Evolutionary conservation across 805 yeast species (phyloP).

Genomic region (Cyberlindnera americana): DNA sequence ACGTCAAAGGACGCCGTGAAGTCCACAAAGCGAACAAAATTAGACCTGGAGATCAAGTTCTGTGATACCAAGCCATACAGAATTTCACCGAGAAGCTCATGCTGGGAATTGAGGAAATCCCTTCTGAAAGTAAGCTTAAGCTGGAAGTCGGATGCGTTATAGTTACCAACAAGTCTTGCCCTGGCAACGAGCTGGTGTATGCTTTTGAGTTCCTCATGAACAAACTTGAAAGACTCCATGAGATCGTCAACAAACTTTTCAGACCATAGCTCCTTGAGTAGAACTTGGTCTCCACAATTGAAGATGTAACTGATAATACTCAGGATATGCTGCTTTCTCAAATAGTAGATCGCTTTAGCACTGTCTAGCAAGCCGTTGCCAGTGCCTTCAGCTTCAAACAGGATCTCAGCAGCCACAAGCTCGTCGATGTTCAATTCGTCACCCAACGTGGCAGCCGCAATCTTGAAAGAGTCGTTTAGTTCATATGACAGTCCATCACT

Average conservation of each 20-base stretch:
- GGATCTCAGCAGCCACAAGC: conserved; percentile 64
- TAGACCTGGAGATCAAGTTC: conserved; percentile 31
- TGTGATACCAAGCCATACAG: conserved; percentile 48
- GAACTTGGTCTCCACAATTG: conserved; percentile 28
- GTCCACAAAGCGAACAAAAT: conserved; percentile 39
- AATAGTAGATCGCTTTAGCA: conserved; percentile 65
- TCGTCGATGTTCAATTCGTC: conserved; percentile 78
- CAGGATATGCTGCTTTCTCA: conserved; percentile 69
- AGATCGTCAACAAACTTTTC: conserved; percentile 37
- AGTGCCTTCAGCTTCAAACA: conserved; percentile 43
- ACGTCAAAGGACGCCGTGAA: conserved; percentile 48
- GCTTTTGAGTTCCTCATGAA: conserved; percentile 53
- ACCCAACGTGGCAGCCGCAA: conserved; percentile 52
- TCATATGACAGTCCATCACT: conserved; percentile 51
- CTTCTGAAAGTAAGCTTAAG: conserved; percentile 55
- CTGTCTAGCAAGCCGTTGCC: conserved; percentile 52
- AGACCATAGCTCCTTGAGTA: conserved; percentile 21
- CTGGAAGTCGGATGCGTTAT: conserved; percentile 40
- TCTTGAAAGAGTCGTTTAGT: conserved; percentile 63
- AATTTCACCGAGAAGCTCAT: conserved; percentile 68
- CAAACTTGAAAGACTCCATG: conserved; percentile 50
- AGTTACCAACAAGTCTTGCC: conserved; percentile 51
- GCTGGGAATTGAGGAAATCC: conserved; percentile 58
- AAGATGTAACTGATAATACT: conserved; percentile 51
- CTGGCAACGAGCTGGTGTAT: conserved; percentile 51